Conservation (phyloP, 1,139 yeast species). For the Kurtzmaniella quercitrusa region DNA sequence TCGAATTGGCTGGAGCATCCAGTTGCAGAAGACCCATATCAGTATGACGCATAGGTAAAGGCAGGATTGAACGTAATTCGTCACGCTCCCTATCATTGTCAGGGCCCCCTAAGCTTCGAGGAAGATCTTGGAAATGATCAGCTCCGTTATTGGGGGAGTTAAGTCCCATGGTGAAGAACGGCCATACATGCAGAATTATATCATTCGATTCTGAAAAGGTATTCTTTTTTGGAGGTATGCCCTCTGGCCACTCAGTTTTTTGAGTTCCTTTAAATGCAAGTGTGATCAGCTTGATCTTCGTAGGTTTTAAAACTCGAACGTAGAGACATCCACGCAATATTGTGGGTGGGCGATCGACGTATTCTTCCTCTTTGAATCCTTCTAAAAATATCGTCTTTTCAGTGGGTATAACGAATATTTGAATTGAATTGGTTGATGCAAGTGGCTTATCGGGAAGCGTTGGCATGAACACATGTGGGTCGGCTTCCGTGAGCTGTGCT, state of each 20-base stretch:
- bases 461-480: slow-evolving; percentile 21
- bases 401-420: slow-evolving; percentile 59
- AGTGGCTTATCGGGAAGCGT: slow-evolving; percentile 48
- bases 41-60: slow-evolving; percentile 9
- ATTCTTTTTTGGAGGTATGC: slow-evolving; percentile 84
- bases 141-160: slow-evolving; percentile 52
- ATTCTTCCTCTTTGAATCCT: slow-evolving; percentile 72
- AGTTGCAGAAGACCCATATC: slow-evolving; percentile 2
- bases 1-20: slow-evolving; percentile 2
- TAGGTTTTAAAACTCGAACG: slow-evolving; percentile 66
- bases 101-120: slow-evolving; percentile 12
- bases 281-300: slow-evolving; percentile 66
- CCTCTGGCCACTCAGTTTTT: slow-evolving; percentile 98
- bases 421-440: slow-evolving; percentile 45
- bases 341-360: slow-evolving; percentile 70
- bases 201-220: slow-evolving; percentile 63
- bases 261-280: slow-evolving; percentile 68
- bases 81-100: slow-evolving; percentile 2
- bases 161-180: slow-evolving; percentile 60
- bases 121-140: slow-evolving; percentile 39
- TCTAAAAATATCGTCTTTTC: slow-evolving; percentile 78
- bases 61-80: slow-evolving; percentile 18
- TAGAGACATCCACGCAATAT: slow-evolving; percentile 79
- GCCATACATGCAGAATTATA: slow-evolving; percentile 84
- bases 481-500: slow-evolving; percentile 18